A percentile compares a stretch with the other conserved stretches of the same genome.
These are phyloP conservation scores for Hymenoscyphus linearis DNA, from an alignment of 2,329 filamentous ascomycete genomes.

Conservation along the genomic window DNA sequence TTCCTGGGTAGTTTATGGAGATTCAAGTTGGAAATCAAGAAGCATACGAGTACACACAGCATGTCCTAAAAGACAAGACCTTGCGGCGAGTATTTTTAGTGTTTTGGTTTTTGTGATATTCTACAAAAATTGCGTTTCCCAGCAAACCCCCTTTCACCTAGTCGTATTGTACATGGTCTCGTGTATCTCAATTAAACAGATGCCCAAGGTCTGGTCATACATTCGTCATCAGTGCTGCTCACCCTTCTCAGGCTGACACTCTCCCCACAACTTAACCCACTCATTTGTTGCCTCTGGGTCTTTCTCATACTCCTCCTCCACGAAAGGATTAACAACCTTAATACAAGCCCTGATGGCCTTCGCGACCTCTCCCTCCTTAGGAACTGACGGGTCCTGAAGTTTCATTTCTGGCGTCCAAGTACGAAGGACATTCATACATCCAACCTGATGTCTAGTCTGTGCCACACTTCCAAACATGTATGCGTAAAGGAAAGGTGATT, in stretches of 20 bases:
- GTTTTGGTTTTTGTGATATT: too few relatives aligned
- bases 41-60: too few relatives aligned
- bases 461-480: conserved; percentile 47
- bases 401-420: conserved; percentile 55
- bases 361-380: conserved; percentile 40
- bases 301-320: conserved; percentile 16
- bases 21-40: too few relatives aligned
- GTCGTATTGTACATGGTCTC: background rate
- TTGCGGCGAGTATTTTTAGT: too few relatives aligned
- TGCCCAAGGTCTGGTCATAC: background rate
- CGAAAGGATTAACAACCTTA: conserved; percentile 44
- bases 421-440: conserved; percentile 45
- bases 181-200: background rate
- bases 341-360: conserved; percentile 50
- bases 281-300: conserved; percentile 8
- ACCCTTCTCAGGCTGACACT: background rate
- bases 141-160: background rate
- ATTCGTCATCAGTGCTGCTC: background rate
- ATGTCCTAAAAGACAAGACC: too few relatives aligned
- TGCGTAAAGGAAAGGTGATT: conserved; percentile 50
- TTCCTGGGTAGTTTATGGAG: too few relatives aligned
- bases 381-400: conserved; percentile 46
- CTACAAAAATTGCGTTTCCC: background rate
- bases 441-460: conserved; percentile 36
- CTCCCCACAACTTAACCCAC: conserved; percentile 5